Evolutionary conservation across 345 rosid genomes (phyloP).

Genomic region (Cardamine occulta): DNA sequence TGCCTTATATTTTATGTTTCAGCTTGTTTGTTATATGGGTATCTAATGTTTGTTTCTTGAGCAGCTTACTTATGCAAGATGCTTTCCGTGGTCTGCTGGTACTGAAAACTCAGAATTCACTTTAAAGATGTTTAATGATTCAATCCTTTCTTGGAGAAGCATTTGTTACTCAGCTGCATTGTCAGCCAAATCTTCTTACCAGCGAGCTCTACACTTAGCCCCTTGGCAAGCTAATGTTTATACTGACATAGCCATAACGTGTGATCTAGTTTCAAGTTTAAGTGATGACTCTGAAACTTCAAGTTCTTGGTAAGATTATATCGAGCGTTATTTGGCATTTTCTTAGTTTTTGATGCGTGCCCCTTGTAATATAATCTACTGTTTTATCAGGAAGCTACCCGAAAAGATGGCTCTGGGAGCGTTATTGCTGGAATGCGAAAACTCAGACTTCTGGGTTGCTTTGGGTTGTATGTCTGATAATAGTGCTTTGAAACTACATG

Average conservation of each 20-base stretch:
- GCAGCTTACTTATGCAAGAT: slow-evolving; percentile 74
- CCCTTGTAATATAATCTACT: slow-evolving; percentile 35
- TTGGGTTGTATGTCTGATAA: slow-evolving; percentile 77
- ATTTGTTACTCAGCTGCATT: slow-evolving; percentile 58
- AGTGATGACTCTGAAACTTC: slow-evolving; percentile 42
- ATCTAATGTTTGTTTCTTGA: slow-evolving; percentile 41
- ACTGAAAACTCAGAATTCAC: slow-evolving; percentile 45
- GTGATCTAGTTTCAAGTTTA: slow-evolving; percentile 66
- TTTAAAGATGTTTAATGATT: slow-evolving; percentile 50
- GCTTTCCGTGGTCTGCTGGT: slow-evolving; percentile 74
- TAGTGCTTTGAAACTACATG: slow-evolving; percentile 80
- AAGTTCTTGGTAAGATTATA: slow-evolving; percentile 62
- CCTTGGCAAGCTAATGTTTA: slow-evolving; percentile 95
- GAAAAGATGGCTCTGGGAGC: slow-evolving; percentile 96
- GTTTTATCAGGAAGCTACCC: slow-evolving; percentile 75
- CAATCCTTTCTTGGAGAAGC: slow-evolving; percentile 75
- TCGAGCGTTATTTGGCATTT: slow-evolving; percentile 25
- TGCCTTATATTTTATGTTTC: neutral
- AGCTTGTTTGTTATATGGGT: slow-evolving; percentile 1
- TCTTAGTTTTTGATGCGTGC: slow-evolving; percentile 27
- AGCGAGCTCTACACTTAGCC: slow-evolving; percentile 75
- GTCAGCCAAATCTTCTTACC: slow-evolving; percentile 77
- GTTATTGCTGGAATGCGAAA: slow-evolving; percentile 79
- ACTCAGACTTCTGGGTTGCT: slow-evolving; percentile 82
- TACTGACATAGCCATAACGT: slow-evolving; percentile 71